Evolutionary conservation across 495 filamentous ascomycete genomes (phyloP), one percentile per base, ranked within the genome.

Genomic region (Penicillium turbatum): DNA sequence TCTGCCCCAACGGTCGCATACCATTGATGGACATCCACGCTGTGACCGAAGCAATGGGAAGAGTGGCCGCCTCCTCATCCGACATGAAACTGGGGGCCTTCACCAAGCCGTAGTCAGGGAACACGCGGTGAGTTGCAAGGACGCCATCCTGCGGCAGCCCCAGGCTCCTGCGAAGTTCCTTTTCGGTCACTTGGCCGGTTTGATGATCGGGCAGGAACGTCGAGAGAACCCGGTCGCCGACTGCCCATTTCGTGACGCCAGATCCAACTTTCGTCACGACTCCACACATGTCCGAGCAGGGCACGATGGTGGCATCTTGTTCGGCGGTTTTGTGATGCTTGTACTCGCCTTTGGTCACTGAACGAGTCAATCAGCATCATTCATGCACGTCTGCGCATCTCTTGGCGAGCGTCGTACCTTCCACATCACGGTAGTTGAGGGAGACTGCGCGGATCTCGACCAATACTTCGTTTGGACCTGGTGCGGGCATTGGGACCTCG

Each of bases 1-100:
- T 86, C 58, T 76, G 79, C 0, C 73, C 73, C n/a, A 77, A 54
- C 2, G 78, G 75, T 9, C 72, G 54, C 43, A 89, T 66, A 0
- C 88, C 88, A 61, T 87, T 92, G 13, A 95, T 77, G 6, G 82
- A 83, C 60, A 92, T 93, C 89, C 89, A 95, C 0, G 84, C 83
- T 7, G 89, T 93, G 44, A 92, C 61, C 0, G 73, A 85, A 1
- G 89, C 88, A 63, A 88, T 91, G 0, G 79, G 70, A 9, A 92
- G 72, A 0, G 86, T 86, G 30, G 77, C 74, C 0, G 79, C 87
- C 71, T 92, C 84, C 26, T 80, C 65, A 42, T 78, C 80, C 37
- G 73, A 76, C 46, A 92, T 65, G 48, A 84, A 85, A 13, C 59
- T 61, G 0, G 89, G 89, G 53, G 81, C 78, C 11, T 69, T 60